Base-by-base conservation (phyloP, 768 basidiomycete genomes). In the Suillus subluteus region DNA sequence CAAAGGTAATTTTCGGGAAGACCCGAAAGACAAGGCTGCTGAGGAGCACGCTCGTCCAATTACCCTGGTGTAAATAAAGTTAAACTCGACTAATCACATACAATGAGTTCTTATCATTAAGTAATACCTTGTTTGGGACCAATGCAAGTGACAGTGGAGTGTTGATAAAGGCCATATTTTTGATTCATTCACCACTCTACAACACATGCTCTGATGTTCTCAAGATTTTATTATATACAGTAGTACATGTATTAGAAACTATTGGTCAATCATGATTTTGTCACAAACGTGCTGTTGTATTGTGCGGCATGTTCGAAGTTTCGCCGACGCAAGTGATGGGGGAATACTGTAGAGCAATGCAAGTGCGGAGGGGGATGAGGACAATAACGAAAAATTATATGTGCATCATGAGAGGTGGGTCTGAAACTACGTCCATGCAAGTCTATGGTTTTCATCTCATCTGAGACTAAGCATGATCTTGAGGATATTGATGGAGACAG, bases 401-500 rank as follows among this genome's bases (percentile, higher is more conserved):
- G 5, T 41, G 16, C 16, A 16, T 41, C 41, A 6, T 41, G 6
- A 11, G 38, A 38, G 38, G 5, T 1, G 3, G 7, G 13, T 15
- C 13, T n/a, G n/a, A 5, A 54, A 30, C 2, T 30, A 16, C 26
- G 18, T 52, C 6, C 15, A 52, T 52, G 6, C 23, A 16, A 30
- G 7, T 54, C 16, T 18, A 8, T 86, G 0, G 94, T 91, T 78
- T 98, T 97, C 90, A 97, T 94, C 6, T 96, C 97, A 48, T 90
- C 87, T 0, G 81, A 71, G n/a, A 95, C 93, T 90, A 1, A 18
- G 86, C 89, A 98, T 91, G 50, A 95, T 76, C 75, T 98, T 8
- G 35, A 37, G 35, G 35, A 98, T 95, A 9, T 93, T 92, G 40
- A 40, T 92, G 72, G n/a, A n/a, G n/a, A 98, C 4, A 98, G 84